phyloP scores from a whole-genome alignment of 345 rosid species.

The Hypericum androsaemum region DNA sequence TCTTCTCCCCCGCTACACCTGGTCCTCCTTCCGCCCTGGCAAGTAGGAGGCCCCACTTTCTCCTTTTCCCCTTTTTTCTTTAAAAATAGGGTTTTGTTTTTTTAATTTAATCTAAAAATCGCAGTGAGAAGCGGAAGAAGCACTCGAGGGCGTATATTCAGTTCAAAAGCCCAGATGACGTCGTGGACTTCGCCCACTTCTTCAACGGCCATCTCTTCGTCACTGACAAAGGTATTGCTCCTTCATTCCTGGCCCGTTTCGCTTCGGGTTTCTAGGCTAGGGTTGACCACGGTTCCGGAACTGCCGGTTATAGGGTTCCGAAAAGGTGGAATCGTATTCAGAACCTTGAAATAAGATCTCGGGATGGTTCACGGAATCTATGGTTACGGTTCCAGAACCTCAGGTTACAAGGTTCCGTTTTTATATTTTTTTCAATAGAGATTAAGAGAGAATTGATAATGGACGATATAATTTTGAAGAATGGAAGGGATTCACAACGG shows the following conservation, averaged over 20 bases:
- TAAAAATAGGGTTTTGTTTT: not conserved
- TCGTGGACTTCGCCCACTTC: slow-evolving; percentile 52
- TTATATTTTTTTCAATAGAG: no score
- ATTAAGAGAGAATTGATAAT: no score
- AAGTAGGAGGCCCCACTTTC: slow-evolving; percentile 32
- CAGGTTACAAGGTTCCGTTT: no score
- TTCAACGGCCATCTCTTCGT: slow-evolving; percentile 65
- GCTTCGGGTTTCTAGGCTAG: not conserved
- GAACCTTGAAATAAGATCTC: no score
- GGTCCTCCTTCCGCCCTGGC: slow-evolving; percentile 50
- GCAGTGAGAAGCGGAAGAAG: no score
- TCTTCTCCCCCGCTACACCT: slow-evolving; percentile 45
- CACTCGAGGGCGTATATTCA: slow-evolving; percentile 50
- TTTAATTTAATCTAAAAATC: slow-evolving; percentile 1
- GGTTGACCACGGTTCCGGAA: not conserved
- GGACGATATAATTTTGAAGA: no score
- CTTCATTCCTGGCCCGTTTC: not conserved
- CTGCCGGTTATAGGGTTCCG: no score
- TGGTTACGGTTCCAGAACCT: no score
- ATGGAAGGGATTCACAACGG: no score
- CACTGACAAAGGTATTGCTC: slow-evolving; percentile 55
- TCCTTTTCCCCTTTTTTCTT: not conserved
- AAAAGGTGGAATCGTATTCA: no score
- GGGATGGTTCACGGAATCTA: no score
- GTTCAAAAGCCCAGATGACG: slow-evolving; percentile 58